Evolutionary conservation across 208 protist species (phyloP), one percentile per base, ranked within the genome.

Genomic region (Crithidia fasciculata): DNA sequence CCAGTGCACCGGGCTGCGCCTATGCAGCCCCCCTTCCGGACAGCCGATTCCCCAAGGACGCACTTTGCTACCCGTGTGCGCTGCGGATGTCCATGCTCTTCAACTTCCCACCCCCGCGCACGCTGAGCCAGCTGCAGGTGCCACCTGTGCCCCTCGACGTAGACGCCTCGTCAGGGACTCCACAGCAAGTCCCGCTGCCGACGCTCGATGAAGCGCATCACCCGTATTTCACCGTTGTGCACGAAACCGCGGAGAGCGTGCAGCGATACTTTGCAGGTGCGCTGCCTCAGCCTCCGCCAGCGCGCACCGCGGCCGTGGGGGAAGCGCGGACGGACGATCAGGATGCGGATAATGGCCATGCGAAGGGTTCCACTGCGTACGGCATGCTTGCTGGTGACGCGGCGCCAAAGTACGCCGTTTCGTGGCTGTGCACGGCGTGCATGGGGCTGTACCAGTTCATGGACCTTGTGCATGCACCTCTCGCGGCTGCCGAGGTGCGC

Each of bases 361-460:
- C 44, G 6, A 59, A 52, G 0, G 74, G 69, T 2, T 69, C 56
- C 5, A 75, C 62, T 28, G 58, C 67, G 15, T 71, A 81, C 45
- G 82, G 83, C 57, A 88, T 81, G 80, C 53, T 82, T 2, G 73
- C 57, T 10, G 73, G 65, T 0, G 79, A 85, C 44, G 54, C 65
- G 19, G 79, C 77, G 9, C 76, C 65, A 18, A 71, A 69, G 16
- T 64, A 81, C 60, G 52, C 76, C 28, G 72, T 88, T 10, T 50
- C 81, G 28, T 84, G 73, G 76, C 78, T 96, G 13, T 96, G 92
- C 59, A 85, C 84, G 50, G 92, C 89, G 12, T 96, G 92, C 71
- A 80, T 87, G 56, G 92, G 92, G 1, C 72, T 96, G 37, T 96
- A 96, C 61, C 92, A 96, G 77, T 96, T 96, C 72, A 78, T 96